A percentile compares a stretch with the other conserved stretches of the same genome.
Conservation (phyloP, 805 yeast species). For the Blastobotrys parvus region DNA sequence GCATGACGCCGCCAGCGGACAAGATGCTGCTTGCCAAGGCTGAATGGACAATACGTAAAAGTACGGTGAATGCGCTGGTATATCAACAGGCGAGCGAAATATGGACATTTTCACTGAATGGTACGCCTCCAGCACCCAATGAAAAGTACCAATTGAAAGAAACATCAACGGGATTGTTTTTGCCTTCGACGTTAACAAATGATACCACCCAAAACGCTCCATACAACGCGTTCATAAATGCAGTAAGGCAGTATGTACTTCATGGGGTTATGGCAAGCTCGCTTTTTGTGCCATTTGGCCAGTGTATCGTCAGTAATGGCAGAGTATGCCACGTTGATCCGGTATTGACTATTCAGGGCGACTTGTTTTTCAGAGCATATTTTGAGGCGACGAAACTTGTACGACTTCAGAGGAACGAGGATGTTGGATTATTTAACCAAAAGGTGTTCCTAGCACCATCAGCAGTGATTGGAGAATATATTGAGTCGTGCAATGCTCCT, state of each 20-base stretch:
- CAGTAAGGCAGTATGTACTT: constrained; percentile 14
- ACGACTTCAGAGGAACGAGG: constrained; percentile 15
- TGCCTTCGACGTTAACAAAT: constrained; percentile 18
- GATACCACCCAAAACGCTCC: constrained; percentile 12
- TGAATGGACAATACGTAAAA: constrained; percentile 20
- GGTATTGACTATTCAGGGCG: constrained; percentile 17
- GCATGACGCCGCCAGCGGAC: constrained; percentile 8
- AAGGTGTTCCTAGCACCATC: constrained; percentile 7
- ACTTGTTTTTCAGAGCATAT: constrained; percentile 15
- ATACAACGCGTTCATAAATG: constrained; percentile 18
- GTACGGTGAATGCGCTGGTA: constrained; percentile 15
- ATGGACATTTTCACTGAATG: constrained; percentile 22
- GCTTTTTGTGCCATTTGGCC: constrained; percentile 15
- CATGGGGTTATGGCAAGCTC: constrained; percentile 8
- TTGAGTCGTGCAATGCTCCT: constrained; percentile 5
- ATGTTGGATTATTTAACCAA: background rate
- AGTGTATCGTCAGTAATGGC: constrained; percentile 11
- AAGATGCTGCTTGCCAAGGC: constrained; percentile 15
- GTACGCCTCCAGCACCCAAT: constrained; percentile 14
- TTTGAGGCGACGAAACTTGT: constrained; percentile 11
- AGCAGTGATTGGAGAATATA: constrained; percentile 3
- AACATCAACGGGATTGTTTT: constrained; percentile 22
- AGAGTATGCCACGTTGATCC: constrained; percentile 17
- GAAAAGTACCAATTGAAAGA: constrained; percentile 17
- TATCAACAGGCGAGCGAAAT: constrained; percentile 18